Base-by-base conservation (phyloP, 208 protist species). In the Leishmania arabica region DNA sequence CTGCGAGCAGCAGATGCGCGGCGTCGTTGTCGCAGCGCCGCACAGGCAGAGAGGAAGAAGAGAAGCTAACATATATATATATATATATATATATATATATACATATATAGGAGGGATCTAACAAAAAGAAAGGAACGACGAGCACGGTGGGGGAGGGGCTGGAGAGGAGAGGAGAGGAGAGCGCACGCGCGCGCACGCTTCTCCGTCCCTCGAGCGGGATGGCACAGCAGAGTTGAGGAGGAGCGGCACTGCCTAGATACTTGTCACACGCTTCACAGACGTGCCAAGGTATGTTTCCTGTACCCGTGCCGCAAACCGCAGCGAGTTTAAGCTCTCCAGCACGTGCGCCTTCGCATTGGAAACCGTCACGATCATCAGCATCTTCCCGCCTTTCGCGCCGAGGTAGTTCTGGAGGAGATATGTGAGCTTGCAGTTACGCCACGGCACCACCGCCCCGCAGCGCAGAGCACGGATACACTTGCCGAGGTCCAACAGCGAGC, bases 351-450 rank as follows among this genome's bases (percentile, higher is more conserved):
- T 82, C 65, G 87, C 75, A 45, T 97, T 88, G 3, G 96, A 98
- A 3, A 98, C 88, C 8, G 93, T 98, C n/a, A 98, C 96, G 37
- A 99, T 81, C 95, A 99, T 98, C 5, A 99, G 82, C 88, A 96
- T 92, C 85, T 99, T 99, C 13, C 87, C 89, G 0, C 95, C 95
- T 58, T 97, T 95, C 15, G 91, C 93, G 1, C 92, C 95, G 0
- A 99, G 86, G 75, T 94, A 97, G 77, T 93, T 90, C 86, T 99
- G 95, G 42, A 99, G 87, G 45, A 98, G 80, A 79, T 96, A 98
- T 0, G 97, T 99, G 24, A 99, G 89, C 79, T 96, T 96, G 86
- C 90, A 93, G 83, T 99, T 98, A 27, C 97, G 92, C 90, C 94
- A 99, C 45, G 96, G 95, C 21, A 96, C 93, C 1, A 96, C 93